These are phyloP conservation scores for Penicillium olsonii DNA, from an alignment of 2,329 filamentous ascomycete species.

Conservation along the genomic window DNA sequence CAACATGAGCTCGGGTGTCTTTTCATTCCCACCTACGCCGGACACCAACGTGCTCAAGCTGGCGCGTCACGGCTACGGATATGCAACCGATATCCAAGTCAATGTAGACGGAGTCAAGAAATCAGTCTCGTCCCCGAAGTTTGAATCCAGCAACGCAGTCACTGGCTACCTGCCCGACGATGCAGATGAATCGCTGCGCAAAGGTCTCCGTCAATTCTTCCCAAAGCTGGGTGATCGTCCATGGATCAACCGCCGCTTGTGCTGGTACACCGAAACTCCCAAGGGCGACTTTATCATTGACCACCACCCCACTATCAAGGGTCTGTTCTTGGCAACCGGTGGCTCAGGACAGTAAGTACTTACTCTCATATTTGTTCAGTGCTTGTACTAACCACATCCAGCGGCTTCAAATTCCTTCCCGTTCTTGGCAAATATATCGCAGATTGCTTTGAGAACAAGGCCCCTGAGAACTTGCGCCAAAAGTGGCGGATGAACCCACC, in stretches of 20 bases:
- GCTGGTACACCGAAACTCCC: slow-evolving; percentile 72
- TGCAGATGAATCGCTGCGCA: slow-evolving; percentile 60
- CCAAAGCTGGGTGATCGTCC: slow-evolving; percentile 60
- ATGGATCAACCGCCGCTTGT: slow-evolving; percentile 63
- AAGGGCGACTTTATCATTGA: slow-evolving; percentile 69
- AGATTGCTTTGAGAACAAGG: slow-evolving; percentile 53
- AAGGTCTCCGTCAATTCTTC: slow-evolving; percentile 60
- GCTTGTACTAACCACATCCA: slow-evolving; percentile 5
- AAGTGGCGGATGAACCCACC: slow-evolving; percentile 54
- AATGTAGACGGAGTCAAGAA: slow-evolving; percentile 19
- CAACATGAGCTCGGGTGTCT: slow-evolving; percentile 47
- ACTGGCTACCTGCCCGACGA: slow-evolving; percentile 47
- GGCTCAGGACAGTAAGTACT: slow-evolving; percentile 28
- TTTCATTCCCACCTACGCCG: slow-evolving; percentile 52
- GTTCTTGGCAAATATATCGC: slow-evolving; percentile 64
- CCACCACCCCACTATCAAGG: slow-evolving; percentile 60
- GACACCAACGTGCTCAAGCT: slow-evolving; percentile 59
- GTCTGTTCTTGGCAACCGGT: slow-evolving; percentile 44
- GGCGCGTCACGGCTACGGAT: slow-evolving; percentile 67
- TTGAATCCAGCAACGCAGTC: slow-evolving; percentile 41
- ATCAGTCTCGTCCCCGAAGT: slow-evolving; percentile 39
- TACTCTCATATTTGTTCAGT: background rate
- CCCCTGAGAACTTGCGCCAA: slow-evolving; percentile 55
- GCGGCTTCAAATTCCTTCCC: slow-evolving; percentile 64
- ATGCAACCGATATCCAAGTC: slow-evolving; percentile 41